Evolutionary conservation across 2,329 filamentous ascomycete genomes (phyloP).

Genomic region (Penicillium sp.): DNA sequence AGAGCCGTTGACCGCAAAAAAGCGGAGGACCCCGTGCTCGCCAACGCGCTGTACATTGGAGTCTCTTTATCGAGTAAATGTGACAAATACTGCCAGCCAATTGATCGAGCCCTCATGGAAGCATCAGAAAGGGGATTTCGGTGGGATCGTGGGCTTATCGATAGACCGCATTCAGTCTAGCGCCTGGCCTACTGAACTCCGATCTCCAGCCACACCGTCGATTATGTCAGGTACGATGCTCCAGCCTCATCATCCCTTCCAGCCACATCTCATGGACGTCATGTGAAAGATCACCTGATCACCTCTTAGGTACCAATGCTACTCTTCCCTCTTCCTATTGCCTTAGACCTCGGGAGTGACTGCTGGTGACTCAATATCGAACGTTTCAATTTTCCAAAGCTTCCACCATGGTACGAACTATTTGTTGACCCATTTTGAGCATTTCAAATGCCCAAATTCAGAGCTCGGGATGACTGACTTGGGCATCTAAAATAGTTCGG

Average conservation of each 20-base stretch:
- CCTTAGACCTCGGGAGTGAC: neutral
- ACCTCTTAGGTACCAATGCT: slow-evolving; percentile 2
- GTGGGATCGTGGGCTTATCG: slow-evolving; percentile 22
- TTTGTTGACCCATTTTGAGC: neutral
- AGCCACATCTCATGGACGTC: slow-evolving; percentile 15
- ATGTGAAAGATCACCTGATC: slow-evolving; percentile 18
- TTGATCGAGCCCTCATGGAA: slow-evolving; percentile 13
- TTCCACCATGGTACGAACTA: slow-evolving; percentile 20
- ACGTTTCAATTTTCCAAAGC: neutral
- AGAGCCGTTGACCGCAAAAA: slow-evolving; percentile 11
- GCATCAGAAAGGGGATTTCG: slow-evolving; percentile 22
- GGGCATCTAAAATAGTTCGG: slow-evolving; percentile 19
- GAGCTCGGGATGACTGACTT: slow-evolving; percentile 4
- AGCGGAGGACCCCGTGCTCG: slow-evolving; percentile 22
- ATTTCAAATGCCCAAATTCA: neutral
- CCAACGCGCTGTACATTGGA: slow-evolving; percentile 25
- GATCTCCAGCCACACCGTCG: neutral
- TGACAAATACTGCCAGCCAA: slow-evolving; percentile 30
- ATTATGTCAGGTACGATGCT: neutral
- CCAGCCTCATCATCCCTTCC: slow-evolving; percentile 7
- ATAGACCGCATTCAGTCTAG: slow-evolving; percentile 10
- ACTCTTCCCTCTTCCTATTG: neutral
- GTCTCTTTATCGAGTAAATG: slow-evolving; percentile 22
- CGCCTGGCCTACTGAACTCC: neutral
- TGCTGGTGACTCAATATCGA: neutral